Conservation (phyloP, 768 basidiomycete genomes). For the Neoboletus magnificus region DNA sequence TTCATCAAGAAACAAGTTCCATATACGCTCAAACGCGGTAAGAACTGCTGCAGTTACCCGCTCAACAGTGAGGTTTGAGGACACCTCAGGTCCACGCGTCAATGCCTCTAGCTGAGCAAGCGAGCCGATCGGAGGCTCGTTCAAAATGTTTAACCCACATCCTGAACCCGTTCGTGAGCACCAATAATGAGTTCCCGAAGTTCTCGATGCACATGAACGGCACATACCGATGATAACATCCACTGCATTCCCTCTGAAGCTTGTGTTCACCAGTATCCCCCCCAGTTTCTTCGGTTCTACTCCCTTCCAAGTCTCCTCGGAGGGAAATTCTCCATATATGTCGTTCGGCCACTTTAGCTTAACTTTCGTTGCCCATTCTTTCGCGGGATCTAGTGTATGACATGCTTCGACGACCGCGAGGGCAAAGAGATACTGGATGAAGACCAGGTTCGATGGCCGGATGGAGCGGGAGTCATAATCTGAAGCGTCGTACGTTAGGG, state of each 20-base stretch:
- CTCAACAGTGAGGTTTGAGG: slow-evolving; percentile 59
- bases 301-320: slow-evolving; percentile 22
- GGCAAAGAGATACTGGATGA: slow-evolving; percentile 89
- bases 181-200: not conserved
- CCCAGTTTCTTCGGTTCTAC: slow-evolving; percentile 75
- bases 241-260: slow-evolving; percentile 66
- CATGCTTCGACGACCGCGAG: slow-evolving; percentile 89
- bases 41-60: slow-evolving; percentile 71
- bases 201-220: not conserved
- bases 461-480: slow-evolving; percentile 11
- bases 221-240: slow-evolving; percentile 78
- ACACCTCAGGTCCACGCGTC: not conserved
- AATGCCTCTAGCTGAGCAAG: slow-evolving; percentile 62
- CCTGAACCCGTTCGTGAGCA: slow-evolving; percentile 45
- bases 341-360: slow-evolving; percentile 98
- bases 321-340: slow-evolving; percentile 68
- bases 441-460: slow-evolving; percentile 65
- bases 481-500: not conserved
- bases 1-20: slow-evolving; percentile 59
- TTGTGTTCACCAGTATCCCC: slow-evolving; percentile 88
- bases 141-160: slow-evolving; percentile 85
- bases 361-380: slow-evolving; percentile 49
- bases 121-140: slow-evolving; percentile 78
- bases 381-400: slow-evolving; percentile 48
- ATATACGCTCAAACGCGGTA: slow-evolving; percentile 73